phyloP scores from a whole-genome alignment of 805 yeast species.

The Yarrowia keelungensis region DNA sequence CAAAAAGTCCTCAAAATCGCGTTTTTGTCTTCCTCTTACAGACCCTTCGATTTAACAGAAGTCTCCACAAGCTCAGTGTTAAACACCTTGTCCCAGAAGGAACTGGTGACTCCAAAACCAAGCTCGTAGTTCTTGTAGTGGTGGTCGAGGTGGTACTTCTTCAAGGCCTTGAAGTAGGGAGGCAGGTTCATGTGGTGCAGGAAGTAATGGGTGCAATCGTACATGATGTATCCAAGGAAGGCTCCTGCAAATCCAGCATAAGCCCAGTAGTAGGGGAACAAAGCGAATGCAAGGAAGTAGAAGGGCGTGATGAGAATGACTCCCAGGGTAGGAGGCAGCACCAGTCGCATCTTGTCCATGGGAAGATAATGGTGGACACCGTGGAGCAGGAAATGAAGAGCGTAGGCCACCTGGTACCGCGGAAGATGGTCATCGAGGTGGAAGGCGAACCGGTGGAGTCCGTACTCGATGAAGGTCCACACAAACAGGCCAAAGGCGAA shows the following conservation, averaged over 20 bases:
- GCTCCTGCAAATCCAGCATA: slow-evolving; percentile 97
- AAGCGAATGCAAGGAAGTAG: slow-evolving; percentile 73
- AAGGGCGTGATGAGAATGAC: slow-evolving; percentile 76
- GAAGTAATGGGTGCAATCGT: slow-evolving; percentile 93
- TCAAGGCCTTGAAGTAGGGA: slow-evolving; percentile 71
- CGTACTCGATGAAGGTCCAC: slow-evolving; percentile 93
- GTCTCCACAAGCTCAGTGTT: slow-evolving; percentile 70
- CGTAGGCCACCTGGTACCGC: slow-evolving; percentile 71
- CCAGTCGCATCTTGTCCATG: slow-evolving; percentile 92
- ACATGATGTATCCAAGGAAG: slow-evolving; percentile 87
- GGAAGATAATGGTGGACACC: slow-evolving; percentile 98
- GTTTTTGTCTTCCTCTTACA: background rate
- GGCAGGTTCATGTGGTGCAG: slow-evolving; percentile 91
- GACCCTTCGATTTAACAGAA: slow-evolving; percentile 31
- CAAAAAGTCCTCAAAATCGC: no score
- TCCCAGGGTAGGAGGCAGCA: slow-evolving; percentile 94
- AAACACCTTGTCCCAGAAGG: slow-evolving; percentile 93
- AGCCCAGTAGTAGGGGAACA: slow-evolving; percentile 83
- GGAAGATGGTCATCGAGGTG: slow-evolving; percentile 91
- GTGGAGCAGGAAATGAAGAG: slow-evolving; percentile 88
- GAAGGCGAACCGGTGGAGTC: slow-evolving; percentile 88
- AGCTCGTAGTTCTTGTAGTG: slow-evolving; percentile 96
- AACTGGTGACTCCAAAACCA: slow-evolving; percentile 95
- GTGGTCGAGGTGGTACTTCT: slow-evolving; percentile 93
- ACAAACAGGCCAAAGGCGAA: slow-evolving; percentile 84